Evolutionary conservation across 768 basidiomycete genomes (phyloP).

Genomic region (Tricholoma flavovirens): DNA sequence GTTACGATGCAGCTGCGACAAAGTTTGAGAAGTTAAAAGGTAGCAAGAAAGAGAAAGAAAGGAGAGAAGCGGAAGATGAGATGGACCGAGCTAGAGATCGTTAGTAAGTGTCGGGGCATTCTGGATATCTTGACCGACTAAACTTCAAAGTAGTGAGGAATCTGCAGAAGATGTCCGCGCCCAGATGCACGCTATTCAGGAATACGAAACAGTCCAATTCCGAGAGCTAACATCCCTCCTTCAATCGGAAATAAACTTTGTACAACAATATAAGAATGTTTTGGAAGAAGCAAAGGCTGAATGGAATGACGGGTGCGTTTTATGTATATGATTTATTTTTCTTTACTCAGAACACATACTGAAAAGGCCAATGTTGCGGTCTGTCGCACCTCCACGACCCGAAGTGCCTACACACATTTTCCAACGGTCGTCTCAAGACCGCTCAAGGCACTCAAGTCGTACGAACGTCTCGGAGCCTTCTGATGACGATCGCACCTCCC

Average conservation of each 20-base stretch:
- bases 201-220: constrained; percentile 68
- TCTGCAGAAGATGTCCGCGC: constrained; percentile 78
- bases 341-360: background rate
- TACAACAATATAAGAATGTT: constrained; percentile 66
- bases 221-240: constrained; percentile 67
- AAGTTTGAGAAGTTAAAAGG: constrained; percentile 64
- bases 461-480: constrained; percentile 25
- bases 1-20: constrained; percentile 68
- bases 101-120: constrained; percentile 48
- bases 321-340: background rate
- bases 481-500: constrained; percentile 29
- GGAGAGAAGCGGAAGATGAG: constrained; percentile 76
- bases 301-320: constrained; percentile 62
- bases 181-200: constrained; percentile 75
- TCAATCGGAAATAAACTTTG: constrained; percentile 69
- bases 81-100: constrained; percentile 62
- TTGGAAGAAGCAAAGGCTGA: constrained; percentile 60
- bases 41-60: constrained; percentile 81
- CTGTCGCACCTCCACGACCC: constrained; percentile 10
- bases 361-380: constrained; percentile 6
- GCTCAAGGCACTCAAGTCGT: constrained; percentile 11
- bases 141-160: constrained; percentile 58
- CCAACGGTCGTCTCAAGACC: constrained; percentile 4
- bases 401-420: constrained; percentile 12
- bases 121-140: background rate